Evolutionary conservation across 169 alveolate genomes (phyloP).

Genomic region (Plasmodium ovale): DNA sequence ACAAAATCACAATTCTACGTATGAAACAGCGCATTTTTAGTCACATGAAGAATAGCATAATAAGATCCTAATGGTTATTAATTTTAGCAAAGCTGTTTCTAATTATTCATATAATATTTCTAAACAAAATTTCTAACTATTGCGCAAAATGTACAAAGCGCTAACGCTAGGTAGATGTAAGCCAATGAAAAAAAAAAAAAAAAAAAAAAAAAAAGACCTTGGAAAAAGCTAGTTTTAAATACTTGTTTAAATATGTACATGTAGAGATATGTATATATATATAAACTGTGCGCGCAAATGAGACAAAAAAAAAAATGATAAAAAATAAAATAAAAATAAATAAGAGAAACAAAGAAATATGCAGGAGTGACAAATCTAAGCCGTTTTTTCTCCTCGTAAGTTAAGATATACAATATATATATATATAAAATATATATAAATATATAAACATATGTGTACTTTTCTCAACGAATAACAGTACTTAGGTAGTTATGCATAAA

Average conservation of each 20-base stretch:
- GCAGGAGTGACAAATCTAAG: background rate
- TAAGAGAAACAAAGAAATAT: background rate
- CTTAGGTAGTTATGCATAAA: too few relatives aligned
- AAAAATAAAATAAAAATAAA: background rate
- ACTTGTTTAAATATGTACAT: slow-evolving; percentile 7
- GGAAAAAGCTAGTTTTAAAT: slow-evolving; percentile 10
- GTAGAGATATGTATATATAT: background rate
- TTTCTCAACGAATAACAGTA: too few relatives aligned
- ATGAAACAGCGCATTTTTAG: background rate
- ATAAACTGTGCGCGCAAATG: background rate
- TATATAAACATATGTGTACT: too few relatives aligned
- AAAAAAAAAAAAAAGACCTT: slow-evolving; percentile 21
- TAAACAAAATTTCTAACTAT: background rate
- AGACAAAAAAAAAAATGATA: background rate
- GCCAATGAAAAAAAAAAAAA: background rate
- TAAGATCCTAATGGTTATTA: background rate
- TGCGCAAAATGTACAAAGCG: background rate
- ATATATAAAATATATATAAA: too few relatives aligned
- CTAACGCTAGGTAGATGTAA: background rate
- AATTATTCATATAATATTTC: slow-evolving; percentile 10
- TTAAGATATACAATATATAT: too few relatives aligned
- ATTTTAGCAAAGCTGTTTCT: background rate
- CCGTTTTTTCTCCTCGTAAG: background rate
- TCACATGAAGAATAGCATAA: background rate
- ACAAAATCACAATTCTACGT: background rate